phyloP scores from a whole-genome alignment of 83 land plant species.

The Diphasiastrum complanatum region DNA sequence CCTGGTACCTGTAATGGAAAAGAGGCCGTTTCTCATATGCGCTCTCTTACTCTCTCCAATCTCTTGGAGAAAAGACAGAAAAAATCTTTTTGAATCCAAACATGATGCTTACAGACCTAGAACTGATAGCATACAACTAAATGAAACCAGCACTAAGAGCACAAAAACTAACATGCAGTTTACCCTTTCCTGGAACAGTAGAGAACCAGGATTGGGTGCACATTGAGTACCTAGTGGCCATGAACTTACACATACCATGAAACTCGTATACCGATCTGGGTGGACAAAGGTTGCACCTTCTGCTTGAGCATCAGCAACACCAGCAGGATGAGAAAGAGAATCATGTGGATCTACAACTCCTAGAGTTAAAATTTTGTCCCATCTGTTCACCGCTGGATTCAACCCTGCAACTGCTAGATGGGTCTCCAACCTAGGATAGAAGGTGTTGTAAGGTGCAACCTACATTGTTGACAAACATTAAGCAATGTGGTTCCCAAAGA shows the following conservation, averaged over 20 bases:
- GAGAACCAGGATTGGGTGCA: background rate
- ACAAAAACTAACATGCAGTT: too few species aligned
- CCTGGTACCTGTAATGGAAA: slow-evolving; percentile 62
- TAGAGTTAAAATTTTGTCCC: slow-evolving; percentile 79
- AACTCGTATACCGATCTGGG: slow-evolving; percentile 74
- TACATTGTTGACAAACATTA: slow-evolving; percentile 21
- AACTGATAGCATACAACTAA: too few species aligned
- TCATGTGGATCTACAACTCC: slow-evolving; percentile 97
- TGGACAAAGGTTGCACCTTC: slow-evolving; percentile 70
- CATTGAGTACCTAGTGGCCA: background rate
- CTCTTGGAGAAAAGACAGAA: too few species aligned
- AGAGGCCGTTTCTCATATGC: too few species aligned
- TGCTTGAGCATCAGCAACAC: slow-evolving; percentile 88
- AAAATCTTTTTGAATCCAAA: too few species aligned
- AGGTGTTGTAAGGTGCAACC: slow-evolving; percentile 98
- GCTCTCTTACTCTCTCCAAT: too few species aligned
- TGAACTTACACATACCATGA: slow-evolving; percentile 57
- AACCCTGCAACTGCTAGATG: slow-evolving; percentile 75
- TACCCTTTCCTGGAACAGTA: too few species aligned
- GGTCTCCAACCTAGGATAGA: slow-evolving; percentile 72
- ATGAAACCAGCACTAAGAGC: too few species aligned
- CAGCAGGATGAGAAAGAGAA: slow-evolving; percentile 77
- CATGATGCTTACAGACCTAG: too few species aligned
- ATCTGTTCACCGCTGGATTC: slow-evolving; percentile 63
- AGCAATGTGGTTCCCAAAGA: too few species aligned